phyloP scores from a whole-genome alignment of 73 alveolate species.

The Tetrahymena borealis region DNA sequence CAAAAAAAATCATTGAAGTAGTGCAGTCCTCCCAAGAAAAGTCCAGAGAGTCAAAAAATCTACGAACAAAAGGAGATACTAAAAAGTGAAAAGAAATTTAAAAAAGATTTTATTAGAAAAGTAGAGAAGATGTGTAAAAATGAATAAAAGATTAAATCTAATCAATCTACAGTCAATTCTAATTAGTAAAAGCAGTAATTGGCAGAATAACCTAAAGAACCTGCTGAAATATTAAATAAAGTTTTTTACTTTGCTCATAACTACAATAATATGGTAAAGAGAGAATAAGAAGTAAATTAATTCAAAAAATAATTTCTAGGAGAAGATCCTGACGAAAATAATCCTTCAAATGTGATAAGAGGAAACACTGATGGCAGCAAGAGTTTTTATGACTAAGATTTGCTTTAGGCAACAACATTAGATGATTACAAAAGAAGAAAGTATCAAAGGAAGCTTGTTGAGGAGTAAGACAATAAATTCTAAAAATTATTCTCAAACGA shows the following conservation, averaged over 20 bases:
- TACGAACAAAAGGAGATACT: background rate
- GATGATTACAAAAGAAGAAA: background rate
- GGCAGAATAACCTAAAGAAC: background rate
- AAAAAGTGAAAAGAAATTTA: background rate
- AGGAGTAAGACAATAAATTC: background rate
- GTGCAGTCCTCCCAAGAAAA: background rate
- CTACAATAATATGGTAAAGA: background rate
- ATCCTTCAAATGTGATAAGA: background rate
- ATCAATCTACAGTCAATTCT: background rate
- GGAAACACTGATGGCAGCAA: background rate
- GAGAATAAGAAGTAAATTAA: background rate
- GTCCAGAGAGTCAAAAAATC: background rate
- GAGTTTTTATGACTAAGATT: background rate
- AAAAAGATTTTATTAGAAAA: background rate
- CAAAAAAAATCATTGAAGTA: background rate
- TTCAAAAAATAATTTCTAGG: background rate
- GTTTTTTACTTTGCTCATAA: background rate
- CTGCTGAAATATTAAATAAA: background rate
- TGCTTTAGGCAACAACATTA: background rate
- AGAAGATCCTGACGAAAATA: background rate
- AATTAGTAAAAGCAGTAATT: background rate
- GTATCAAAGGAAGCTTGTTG: background rate
- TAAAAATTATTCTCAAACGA: background rate
- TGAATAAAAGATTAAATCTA: background rate
- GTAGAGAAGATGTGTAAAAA: background rate